A percentile compares a stretch with the other conserved stretches of the same genome.
These are phyloP conservation scores for Coemansia biformis DNA, from an alignment of 192 early-diverging fungal species.

Conservation along the genomic window DNA sequence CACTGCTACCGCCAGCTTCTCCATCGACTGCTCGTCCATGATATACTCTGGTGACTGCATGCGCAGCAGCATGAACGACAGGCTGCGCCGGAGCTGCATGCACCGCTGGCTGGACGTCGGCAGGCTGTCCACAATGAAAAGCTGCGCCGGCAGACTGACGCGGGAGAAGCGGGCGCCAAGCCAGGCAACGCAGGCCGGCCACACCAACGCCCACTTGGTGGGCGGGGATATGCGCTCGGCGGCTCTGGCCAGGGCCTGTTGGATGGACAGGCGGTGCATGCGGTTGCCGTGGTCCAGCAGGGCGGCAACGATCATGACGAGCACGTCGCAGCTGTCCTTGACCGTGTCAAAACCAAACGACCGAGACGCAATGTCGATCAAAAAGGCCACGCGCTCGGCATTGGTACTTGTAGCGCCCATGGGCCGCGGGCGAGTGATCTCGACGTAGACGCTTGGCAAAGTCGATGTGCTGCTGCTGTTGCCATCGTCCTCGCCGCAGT, in stretches of 20 bases:
- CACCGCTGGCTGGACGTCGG: slow-evolving; percentile 24
- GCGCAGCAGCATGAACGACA: slow-evolving; percentile 27
- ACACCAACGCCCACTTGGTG: slow-evolving; percentile 27
- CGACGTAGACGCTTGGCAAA: slow-evolving; percentile 3
- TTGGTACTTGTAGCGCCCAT: not conserved
- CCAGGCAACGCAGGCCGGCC: slow-evolving; percentile 14
- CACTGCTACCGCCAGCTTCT: slow-evolving; percentile 6
- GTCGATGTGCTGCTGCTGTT: not conserved
- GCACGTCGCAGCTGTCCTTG: slow-evolving; percentile 9
- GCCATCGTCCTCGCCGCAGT: not conserved
- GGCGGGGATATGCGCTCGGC: slow-evolving; percentile 16
- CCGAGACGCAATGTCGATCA: slow-evolving; percentile 14
- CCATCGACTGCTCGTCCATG: slow-evolving; percentile 1
- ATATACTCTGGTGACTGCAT: not conserved
- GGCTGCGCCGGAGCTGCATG: slow-evolving; percentile 29
- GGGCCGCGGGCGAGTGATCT: not conserved
- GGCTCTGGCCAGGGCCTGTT: slow-evolving; percentile 13
- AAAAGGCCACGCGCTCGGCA: slow-evolving; percentile 15
- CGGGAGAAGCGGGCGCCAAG: slow-evolving; percentile 6
- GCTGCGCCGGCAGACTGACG: slow-evolving; percentile 9
- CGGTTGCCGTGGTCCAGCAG: slow-evolving; percentile 20
- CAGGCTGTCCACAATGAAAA: slow-evolving; percentile 13
- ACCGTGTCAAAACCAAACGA: slow-evolving; percentile 10
- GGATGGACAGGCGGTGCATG: slow-evolving; percentile 8
- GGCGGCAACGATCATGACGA: slow-evolving; percentile 5